Conservation (phyloP, 306 rosid genomes). For the Mimosa pudica region DNA sequence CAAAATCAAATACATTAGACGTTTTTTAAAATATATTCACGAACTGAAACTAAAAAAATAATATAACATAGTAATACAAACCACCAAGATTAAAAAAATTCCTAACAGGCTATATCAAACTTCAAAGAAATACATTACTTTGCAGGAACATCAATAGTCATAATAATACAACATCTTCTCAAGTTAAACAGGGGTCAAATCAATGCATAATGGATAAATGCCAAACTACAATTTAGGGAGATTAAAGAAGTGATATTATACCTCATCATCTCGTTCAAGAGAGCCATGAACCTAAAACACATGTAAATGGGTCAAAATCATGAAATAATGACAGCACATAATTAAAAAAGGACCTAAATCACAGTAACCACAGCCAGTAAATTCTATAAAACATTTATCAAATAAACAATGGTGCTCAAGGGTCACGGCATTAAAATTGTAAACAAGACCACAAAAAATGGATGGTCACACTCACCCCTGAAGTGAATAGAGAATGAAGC, state of each 20-base stretch:
- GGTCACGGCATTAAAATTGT: conserved; percentile 15
- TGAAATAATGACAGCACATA: conserved; percentile 5
- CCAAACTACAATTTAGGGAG: conserved; percentile 9
- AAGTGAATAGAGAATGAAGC: conserved; percentile 10
- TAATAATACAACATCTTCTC: neutral
- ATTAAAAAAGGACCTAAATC: neutral
- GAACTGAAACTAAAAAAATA: conserved; percentile 5
- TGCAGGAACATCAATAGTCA: neutral
- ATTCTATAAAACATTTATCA: conserved; percentile 20
- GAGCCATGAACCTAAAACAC: conserved; percentile 85
- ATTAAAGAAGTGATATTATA: conserved; percentile 38
- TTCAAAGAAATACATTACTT: neutral
- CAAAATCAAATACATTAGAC: conserved; percentile 33
- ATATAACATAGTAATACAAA: neutral
- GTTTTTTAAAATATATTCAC: conserved; percentile 33
- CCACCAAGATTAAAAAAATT: neutral
- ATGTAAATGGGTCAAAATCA: conserved; percentile 29
- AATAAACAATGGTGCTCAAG: neutral
- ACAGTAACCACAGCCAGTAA: conserved; percentile 16
- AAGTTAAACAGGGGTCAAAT: neutral
- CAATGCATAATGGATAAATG: neutral
- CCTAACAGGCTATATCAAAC: neutral
- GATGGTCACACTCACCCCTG: neutral
- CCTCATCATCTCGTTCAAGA: conserved; percentile 99
- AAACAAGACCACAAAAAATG: neutral